Base-by-base conservation (phyloP, 805 yeast genomes). In the Diddensiella caesifluorescens region DNA sequence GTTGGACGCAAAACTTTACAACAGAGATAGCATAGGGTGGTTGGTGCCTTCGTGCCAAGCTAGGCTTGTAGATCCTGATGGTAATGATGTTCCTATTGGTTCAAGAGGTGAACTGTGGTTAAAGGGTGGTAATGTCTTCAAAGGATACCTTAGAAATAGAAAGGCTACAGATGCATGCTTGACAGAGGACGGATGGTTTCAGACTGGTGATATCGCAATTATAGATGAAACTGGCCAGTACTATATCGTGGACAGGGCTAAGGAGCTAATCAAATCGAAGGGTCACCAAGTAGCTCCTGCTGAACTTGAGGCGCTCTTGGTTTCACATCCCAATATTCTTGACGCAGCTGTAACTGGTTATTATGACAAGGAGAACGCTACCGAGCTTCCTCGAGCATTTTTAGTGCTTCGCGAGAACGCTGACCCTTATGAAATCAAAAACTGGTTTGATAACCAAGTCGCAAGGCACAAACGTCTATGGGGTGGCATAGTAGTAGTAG, bases 261-360 rank as follows among this genome's bases (percentile, higher is more conserved):
- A 79, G 64, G 81, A 80, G 60, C 74, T 79, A 55, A 80, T 79
- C 70, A 80, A 79, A 67, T 59, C 64, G n/a, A 62, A 63, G 48
- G 96, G 96, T 49, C 95, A 88, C 65, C 81, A 95, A 68, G 77
- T 89, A 49, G 89, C 96, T 6, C 90, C 97, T 26, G 90, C 96
- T 10, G 97, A 89, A 68, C 83, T 89, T 48, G 97, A 89, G 65
- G 81, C 90, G 23, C 83, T 90, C 13, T 68, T 87, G 53, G 71
- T 79, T 44, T 82, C 78, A 52, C 85, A 85, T 65, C 73, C 73
- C 12, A 68, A 72, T 41, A 95, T 89, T 36, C 75, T 80, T 31
- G 97, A 89, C 63, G 73, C 85, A 53, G 96, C 96, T 4, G 96
- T 88, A 40, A 85, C 86, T 50, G 97, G 96, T 44, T 79, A 61